Base-by-base conservation (phyloP, 306 rosid species). In the Gastrolobium villosum region DNA sequence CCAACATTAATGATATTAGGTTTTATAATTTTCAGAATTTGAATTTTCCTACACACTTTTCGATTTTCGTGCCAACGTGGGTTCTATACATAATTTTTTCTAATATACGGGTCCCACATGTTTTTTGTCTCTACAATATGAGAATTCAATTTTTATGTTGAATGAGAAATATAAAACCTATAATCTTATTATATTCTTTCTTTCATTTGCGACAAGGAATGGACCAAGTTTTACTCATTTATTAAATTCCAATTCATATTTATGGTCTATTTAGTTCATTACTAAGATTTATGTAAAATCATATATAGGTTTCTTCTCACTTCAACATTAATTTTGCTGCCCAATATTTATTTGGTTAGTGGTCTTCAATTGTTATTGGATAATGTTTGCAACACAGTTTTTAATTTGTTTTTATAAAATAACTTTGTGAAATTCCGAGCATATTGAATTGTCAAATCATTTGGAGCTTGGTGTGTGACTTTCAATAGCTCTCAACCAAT, bases 401-500 rank as follows among this genome's bases (percentile, higher is more conserved):
- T 78, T 5, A 11, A 55, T 10, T 31, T 37, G 32, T 35, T 41
- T 59, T 57, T 73, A 4, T 49, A 15, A 11, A 28, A 10, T 75
- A 26, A 30, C 46, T 79, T 2, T 65, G 26, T 65, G 70, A 50
- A 79, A n/a, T 65, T 75, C 48, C 26, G 45, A n/a, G 15, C 48
- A 26, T 71, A 41, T 71, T 82, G 3, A 49, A 65, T 49, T 54
- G 14, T 50, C 60, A 59, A 82, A 74, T 65, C 15, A 6, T 70
- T 75, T 70, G 37, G 44, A 50, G 14, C 72, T 72, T 68, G 11
- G 66, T 14, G 1, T 70, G 64, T 77, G 66, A 75, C 41, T 76
- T 74, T 45, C 10, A 36, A 77, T 73, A 31, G 8, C 54, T 82
- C 64, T 60, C 52, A 59, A 82, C 82, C 70, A 64, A 61, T 72